phyloP scores from a whole-genome alignment of 352 stramenopile genomes.

The Pilasporangium apinafurcum region DNA sequence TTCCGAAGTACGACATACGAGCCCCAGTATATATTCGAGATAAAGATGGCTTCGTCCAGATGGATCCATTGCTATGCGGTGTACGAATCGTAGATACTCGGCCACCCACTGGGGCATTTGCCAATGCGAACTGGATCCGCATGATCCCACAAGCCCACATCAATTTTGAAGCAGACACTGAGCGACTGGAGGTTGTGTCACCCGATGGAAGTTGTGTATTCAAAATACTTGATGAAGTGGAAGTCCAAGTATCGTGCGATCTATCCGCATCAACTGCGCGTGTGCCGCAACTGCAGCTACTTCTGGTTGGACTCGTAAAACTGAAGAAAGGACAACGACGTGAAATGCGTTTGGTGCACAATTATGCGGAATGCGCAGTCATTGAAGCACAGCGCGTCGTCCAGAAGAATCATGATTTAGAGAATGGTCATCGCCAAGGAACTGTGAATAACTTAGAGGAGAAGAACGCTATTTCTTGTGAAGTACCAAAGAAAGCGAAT shows the following conservation, averaged over 20 bases:
- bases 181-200: slow-evolving; percentile 22
- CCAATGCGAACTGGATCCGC: slow-evolving; percentile 46
- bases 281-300: slow-evolving; percentile 65
- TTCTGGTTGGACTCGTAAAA: slow-evolving; percentile 56
- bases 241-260: slow-evolving; percentile 79
- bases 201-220: slow-evolving; percentile 33
- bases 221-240: slow-evolving; percentile 63
- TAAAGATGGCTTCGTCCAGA: slow-evolving; percentile 78
- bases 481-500: slow-evolving; percentile 1
- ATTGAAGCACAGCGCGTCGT: slow-evolving; percentile 64
- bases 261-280: slow-evolving; percentile 58
- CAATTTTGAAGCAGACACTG: slow-evolving; percentile 14
- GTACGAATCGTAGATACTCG: slow-evolving; percentile 57
- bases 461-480: background rate
- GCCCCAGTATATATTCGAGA: slow-evolving; percentile 90
- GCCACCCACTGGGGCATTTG: slow-evolving; percentile 56
- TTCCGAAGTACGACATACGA: slow-evolving; percentile 89
- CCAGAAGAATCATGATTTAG: slow-evolving; percentile 31
- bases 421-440: background rate
- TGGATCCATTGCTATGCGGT: slow-evolving; percentile 67
- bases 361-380: slow-evolving; percentile 25
- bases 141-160: slow-evolving; percentile 51
- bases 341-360: slow-evolving; percentile 18
- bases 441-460: background rate
- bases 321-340: slow-evolving; percentile 14